Evolutionary conservation across 2,329 filamentous ascomycete genomes (phyloP).

Genomic region (Cryphonectria nitschkei): DNA sequence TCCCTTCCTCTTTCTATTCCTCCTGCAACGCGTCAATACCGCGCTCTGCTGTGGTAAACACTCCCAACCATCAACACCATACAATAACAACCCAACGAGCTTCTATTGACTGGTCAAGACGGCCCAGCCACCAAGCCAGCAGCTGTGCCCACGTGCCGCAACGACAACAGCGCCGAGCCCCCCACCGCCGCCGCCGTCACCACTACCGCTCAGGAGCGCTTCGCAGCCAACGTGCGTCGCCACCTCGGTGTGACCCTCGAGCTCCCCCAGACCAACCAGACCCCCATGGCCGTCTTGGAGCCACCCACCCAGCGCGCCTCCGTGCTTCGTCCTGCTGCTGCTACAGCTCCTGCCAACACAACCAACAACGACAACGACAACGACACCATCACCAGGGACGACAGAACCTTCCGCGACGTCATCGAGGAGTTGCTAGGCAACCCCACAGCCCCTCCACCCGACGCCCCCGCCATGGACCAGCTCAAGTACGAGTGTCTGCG

Average conservation of each 20-base stretch:
- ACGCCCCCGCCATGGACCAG: not conserved
- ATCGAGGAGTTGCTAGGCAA: not conserved
- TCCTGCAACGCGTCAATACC: not conserved
- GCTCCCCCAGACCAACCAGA: not conserved
- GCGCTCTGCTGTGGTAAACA: not conserved
- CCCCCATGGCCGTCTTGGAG: not conserved
- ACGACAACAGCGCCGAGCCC: not conserved
- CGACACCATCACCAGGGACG: not conserved
- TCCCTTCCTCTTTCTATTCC: not conserved
- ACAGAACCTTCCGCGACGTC: not conserved
- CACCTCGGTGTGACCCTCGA: not conserved
- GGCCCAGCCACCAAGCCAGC: not conserved
- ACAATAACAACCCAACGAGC: not conserved
- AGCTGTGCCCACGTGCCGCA: not conserved
- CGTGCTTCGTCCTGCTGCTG: too few species aligned
- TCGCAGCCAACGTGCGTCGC: slow-evolving; percentile 21
- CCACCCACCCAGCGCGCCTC: too few species aligned
- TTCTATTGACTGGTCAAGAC: not conserved
- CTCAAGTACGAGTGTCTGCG: slow-evolving; percentile 28
- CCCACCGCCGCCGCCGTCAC: not conserved
- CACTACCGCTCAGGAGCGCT: slow-evolving; percentile 20
- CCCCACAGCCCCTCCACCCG: not conserved
- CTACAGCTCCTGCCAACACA: too few species aligned
- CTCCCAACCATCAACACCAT: not conserved
- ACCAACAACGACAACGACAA: too few species aligned